These are phyloP conservation scores for Omphalotus guepiniiformis DNA, from an alignment of 768 basidiomycete species.

Conservation along the genomic window DNA sequence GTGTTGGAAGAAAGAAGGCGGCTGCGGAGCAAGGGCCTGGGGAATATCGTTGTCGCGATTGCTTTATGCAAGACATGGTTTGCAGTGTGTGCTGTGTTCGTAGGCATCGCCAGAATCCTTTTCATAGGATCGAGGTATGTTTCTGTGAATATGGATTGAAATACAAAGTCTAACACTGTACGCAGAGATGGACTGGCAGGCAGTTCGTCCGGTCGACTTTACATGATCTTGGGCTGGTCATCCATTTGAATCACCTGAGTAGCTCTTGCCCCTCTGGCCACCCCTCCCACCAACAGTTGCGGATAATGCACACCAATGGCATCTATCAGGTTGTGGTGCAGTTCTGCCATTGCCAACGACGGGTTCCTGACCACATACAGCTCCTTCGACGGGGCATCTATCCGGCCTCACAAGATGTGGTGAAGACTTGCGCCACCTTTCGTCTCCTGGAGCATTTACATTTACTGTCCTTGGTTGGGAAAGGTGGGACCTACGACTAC, in stretches of 20 bases:
- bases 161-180: neutral
- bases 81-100: slow-evolving; percentile 9
- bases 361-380: slow-evolving; percentile 11
- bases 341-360: slow-evolving; percentile 14
- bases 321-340: slow-evolving; percentile 15
- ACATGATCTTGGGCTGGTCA: slow-evolving; percentile 6
- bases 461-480: slow-evolving; percentile 25
- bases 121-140: slow-evolving; percentile 9
- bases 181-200: slow-evolving; percentile 14
- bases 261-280: slow-evolving; percentile 7
- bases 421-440: slow-evolving; percentile 25
- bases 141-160: neutral
- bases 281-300: slow-evolving; percentile 1
- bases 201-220: slow-evolving; percentile 9
- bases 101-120: neutral
- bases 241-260: slow-evolving; percentile 15
- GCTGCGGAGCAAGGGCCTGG: neutral
- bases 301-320: slow-evolving; percentile 16
- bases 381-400: slow-evolving; percentile 15
- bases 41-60: slow-evolving; percentile 8
- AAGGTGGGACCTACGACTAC: slow-evolving; percentile 23
- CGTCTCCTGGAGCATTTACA: slow-evolving; percentile 20
- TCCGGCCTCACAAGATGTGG: slow-evolving; percentile 20
- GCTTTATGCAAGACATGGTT: slow-evolving; percentile 10
- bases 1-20: slow-evolving; percentile 4